Conservation (phyloP, 192 early-diverging fungal genomes). For the Geranomyces michiganensis region DNA sequence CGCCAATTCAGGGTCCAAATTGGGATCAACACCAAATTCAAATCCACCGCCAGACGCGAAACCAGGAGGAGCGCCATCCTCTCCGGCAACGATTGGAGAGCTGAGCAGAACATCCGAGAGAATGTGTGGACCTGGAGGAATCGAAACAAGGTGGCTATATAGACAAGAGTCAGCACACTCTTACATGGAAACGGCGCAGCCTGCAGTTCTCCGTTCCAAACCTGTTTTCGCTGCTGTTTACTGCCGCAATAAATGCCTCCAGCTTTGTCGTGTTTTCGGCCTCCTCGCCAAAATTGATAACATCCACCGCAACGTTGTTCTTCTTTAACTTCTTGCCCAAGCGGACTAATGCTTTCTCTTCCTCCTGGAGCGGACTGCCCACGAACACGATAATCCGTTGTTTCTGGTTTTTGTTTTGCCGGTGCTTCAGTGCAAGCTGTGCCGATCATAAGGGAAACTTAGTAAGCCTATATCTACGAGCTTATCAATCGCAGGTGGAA, state of each 20-base stretch:
- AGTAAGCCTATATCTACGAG: too few relatives aligned
- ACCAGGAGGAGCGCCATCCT: slow-evolving; percentile 74
- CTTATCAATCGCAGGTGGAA: too few relatives aligned
- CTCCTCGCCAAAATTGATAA: slow-evolving; percentile 96
- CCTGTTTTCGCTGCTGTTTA: slow-evolving; percentile 93
- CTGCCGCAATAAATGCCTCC: slow-evolving; percentile 84
- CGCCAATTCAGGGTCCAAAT: slow-evolving; percentile 91
- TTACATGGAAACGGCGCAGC: background rate
- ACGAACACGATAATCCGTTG: slow-evolving; percentile 95
- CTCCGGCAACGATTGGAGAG: slow-evolving; percentile 84
- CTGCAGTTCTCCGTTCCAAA: slow-evolving; percentile 23
- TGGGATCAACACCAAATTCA: slow-evolving; percentile 95
- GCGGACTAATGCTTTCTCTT: slow-evolving; percentile 76
- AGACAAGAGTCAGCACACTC: too few relatives aligned
- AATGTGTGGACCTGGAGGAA: slow-evolving; percentile 93
- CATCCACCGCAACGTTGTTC: slow-evolving; percentile 94
- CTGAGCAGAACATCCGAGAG: slow-evolving; percentile 85
- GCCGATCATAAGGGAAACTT: background rate
- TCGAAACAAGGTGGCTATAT: slow-evolving; percentile 79
- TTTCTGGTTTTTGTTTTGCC: slow-evolving; percentile 94
- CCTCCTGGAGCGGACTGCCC: slow-evolving; percentile 82
- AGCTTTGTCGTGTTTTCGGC: slow-evolving; percentile 85
- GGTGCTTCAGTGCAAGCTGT: slow-evolving; percentile 88
- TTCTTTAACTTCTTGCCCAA: slow-evolving; percentile 97
- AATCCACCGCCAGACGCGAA: slow-evolving; percentile 70